Conservation (phyloP, 441 rosid species). For the Metrosideros polymorpha region DNA sequence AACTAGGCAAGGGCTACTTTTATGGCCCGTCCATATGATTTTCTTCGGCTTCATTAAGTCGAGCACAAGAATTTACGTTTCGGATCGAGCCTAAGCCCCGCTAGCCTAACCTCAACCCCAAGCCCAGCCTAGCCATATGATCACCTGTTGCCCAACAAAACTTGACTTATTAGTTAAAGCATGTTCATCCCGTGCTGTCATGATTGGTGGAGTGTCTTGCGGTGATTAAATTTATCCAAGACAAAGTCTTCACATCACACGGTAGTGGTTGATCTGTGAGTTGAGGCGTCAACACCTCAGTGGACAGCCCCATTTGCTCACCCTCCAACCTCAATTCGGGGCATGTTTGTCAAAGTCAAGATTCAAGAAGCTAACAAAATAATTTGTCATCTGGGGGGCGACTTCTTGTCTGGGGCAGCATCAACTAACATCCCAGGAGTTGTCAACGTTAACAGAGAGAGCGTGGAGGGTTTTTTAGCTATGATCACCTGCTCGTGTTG, state of each 20-base stretch:
- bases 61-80: neutral
- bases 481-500: slow-evolving; percentile 5
- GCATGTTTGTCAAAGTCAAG: neutral
- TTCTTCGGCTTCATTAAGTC: neutral
- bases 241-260: neutral
- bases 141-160: neutral
- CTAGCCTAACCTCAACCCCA: neutral
- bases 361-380: neutral
- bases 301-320: neutral
- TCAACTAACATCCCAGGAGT: neutral
- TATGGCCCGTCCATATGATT: neutral
- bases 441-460: neutral
- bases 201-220: neutral
- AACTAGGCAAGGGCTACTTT: neutral
- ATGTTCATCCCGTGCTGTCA: neutral
- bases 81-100: neutral
- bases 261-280: neutral
- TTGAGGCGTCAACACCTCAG: neutral
- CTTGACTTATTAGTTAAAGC: neutral
- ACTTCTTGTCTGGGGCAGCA: neutral
- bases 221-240: neutral
- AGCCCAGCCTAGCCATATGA: neutral
- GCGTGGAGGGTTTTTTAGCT: neutral
- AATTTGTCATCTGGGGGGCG: neutral
- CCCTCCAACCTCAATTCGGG: neutral